phyloP scores from a whole-genome alignment of 2,329 filamentous ascomycete genomes.

The Ascochyta lentis region DNA sequence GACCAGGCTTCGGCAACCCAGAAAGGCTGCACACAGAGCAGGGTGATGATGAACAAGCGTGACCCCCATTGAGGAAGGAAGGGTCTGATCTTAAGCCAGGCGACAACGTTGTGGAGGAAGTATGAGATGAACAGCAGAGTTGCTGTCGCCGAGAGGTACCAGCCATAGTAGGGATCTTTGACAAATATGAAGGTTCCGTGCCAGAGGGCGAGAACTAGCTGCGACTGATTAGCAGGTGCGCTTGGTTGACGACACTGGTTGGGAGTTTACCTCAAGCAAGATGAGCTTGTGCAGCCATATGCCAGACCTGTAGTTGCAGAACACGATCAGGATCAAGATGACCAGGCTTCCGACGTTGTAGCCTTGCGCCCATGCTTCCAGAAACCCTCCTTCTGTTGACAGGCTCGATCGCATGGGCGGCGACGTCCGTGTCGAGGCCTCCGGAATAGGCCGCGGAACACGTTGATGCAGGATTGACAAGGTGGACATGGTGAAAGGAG shows the following conservation, averaged over 20 bases:
- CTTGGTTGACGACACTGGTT: not conserved
- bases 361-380: conserved; percentile 48
- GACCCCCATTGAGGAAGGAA: conserved; percentile 46
- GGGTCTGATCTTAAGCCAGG: conserved; percentile 46
- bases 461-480: conserved; percentile 27
- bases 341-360: conserved; percentile 46
- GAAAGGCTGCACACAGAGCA: conserved; percentile 44
- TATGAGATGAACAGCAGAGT: conserved; percentile 46
- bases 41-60: conserved; percentile 40
- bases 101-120: conserved; percentile 45
- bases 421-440: conserved; percentile 33
- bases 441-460: conserved; percentile 23
- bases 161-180: conserved; percentile 41
- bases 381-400: conserved; percentile 35
- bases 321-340: conserved; percentile 45
- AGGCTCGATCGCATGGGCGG: conserved; percentile 38
- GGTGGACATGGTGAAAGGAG: conserved; percentile 24
- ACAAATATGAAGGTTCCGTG: conserved; percentile 47
- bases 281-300: conserved; percentile 46
- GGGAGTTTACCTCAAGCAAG: conserved; percentile 36
- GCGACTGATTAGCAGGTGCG: conserved; percentile 11
- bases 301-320: conserved; percentile 46
- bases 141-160: conserved; percentile 45
- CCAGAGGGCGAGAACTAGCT: conserved; percentile 47
- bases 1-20: conserved; percentile 47